A percentile compares a stretch with the other conserved stretches of the same genome.
These are phyloP conservation scores for Aspergillus hiratsukae DNA, from an alignment of 2,329 filamentous ascomycete species.

Conservation along the genomic window DNA sequence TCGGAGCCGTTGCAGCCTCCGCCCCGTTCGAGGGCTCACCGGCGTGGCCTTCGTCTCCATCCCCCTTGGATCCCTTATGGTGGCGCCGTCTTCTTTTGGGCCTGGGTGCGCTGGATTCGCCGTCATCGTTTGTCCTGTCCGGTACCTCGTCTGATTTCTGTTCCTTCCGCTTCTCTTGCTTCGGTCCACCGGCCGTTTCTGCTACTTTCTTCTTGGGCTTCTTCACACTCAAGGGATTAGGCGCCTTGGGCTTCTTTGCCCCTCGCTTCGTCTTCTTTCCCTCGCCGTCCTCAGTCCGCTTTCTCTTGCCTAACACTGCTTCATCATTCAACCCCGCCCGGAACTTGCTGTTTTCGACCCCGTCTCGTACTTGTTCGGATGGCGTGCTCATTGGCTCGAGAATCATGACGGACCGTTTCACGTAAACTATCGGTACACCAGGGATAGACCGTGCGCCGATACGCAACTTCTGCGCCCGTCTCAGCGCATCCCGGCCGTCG, in stretches of 20 bases:
- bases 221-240: constrained; percentile 47
- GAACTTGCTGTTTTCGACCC: constrained; percentile 45
- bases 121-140: constrained; percentile 9
- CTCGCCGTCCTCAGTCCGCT: constrained; percentile 23
- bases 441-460: constrained; percentile 40
- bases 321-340: constrained; percentile 36
- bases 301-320: constrained; percentile 30
- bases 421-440: constrained; percentile 48
- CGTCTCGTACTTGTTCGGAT: constrained; percentile 40
- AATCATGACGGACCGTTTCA: constrained; percentile 49
- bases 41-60: constrained; percentile 15
- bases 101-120: constrained; percentile 24
- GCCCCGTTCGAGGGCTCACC: constrained; percentile 6
- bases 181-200: constrained; percentile 15
- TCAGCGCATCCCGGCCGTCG: constrained; percentile 29
- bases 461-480: constrained; percentile 32
- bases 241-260: constrained; percentile 39
- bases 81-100: constrained; percentile 33
- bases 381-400: constrained; percentile 45
- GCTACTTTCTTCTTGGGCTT: constrained; percentile 40
- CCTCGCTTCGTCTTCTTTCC: constrained; percentile 31
- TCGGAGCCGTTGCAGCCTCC: constrained; percentile 13
- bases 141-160: constrained; percentile 17
- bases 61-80: constrained; percentile 23
- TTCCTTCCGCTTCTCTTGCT: constrained; percentile 14